Base-by-base conservation (phyloP, 2,329 filamentous ascomycete genomes). In the Penicillium palitans region DNA sequence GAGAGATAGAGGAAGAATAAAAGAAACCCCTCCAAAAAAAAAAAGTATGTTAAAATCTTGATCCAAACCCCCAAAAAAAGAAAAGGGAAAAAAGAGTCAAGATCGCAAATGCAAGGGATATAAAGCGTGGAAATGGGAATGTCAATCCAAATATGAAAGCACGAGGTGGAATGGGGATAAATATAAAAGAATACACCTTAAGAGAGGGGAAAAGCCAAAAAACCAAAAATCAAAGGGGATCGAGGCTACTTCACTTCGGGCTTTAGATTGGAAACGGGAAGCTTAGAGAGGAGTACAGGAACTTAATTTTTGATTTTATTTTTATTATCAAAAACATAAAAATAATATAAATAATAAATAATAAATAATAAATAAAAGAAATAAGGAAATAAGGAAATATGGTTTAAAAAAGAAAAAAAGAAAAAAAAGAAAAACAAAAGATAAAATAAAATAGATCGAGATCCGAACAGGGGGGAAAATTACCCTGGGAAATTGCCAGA, bases 61-160 rank as follows among this genome's bases (percentile, higher is more conserved):
- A 31, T 45, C 21, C 37, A 52, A 44, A 25, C 29, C 19, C 12
- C 31, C 58, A 51, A 48, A 31, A 56, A 35, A 52, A 45, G 39
- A 25, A 45, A 46, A 52, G 25, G 49, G 35, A 52, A 48, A 53
- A 57, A 44, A 55, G 52, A 47, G 52, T 55, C 58, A 25, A 60
- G 63, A 63, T 63, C 57, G 55, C 57, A 33, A 29, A 69, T 64
- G 68, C 65, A 68, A 69, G 69, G 69, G 68, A 65, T 66, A 60
- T 58, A 48, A 51, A 67, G 70, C 71, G 71, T 72, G 71, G 71
- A 66, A 68, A 61, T 39, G 50, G 58, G 62, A 66, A 67, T 67
- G 65, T 64, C 54, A 62, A 65, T 64, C 63, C 57, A 64, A 62
- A 45, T 62, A 66, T 66, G 63, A 52, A 57, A 64, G 58, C 50